Base-by-base conservation (phyloP, 768 basidiomycete genomes). In the Exidia glandulosa region DNA sequence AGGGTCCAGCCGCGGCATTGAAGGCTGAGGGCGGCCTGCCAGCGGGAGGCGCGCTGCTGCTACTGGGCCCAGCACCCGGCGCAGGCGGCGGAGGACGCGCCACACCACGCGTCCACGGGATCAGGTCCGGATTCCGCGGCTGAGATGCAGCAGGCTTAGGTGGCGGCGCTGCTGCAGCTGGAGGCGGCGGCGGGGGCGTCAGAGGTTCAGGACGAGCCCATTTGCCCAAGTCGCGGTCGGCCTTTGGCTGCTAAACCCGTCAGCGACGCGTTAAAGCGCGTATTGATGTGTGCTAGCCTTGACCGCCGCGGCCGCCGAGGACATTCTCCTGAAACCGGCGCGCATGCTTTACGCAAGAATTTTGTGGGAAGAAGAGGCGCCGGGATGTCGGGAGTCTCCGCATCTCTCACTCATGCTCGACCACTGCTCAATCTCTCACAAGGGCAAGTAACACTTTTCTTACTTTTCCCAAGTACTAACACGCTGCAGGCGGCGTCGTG, bases 391-490 rank as follows among this genome's bases (percentile, higher is more conserved):
- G n/a, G n/a, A n/a, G n/a, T n/a, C n/a, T n/a, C 87, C 34, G 34
- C 34, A 45, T 12, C 41, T 45, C 52, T 45, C 34, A 12, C 27
- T 34, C 50, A 96, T 96, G 93, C 83, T 96, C 61, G 94, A 97
- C 74, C 90, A 94, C 73, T 91, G 93, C 71, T 94, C 92, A 31
- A 95, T 97, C 67, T 91, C 91, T 9, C 92, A 94, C 72, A 90
- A 90, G 81, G 92, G 93, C 87, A 62, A 41, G 71, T 56, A 6
- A 52, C 29, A 30, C 41, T 27, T n/a, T 30, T 6, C 29, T 19
- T 16, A 31, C 57, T 33, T 34, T 37, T 30, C 47, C 47, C 29
- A 25, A 23, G 56, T 57, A 54, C 32, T 50, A 4, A 56, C 60
- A 37, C 31, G 63, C 63, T 54, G 2, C 68, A 94, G 94, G 93